Percentiles rank a stretch among this genome's conserved stretches.
Evolutionary conservation across 2,329 filamentous ascomycete species (phyloP).

Genomic region (Phyllachora maydis): DNA sequence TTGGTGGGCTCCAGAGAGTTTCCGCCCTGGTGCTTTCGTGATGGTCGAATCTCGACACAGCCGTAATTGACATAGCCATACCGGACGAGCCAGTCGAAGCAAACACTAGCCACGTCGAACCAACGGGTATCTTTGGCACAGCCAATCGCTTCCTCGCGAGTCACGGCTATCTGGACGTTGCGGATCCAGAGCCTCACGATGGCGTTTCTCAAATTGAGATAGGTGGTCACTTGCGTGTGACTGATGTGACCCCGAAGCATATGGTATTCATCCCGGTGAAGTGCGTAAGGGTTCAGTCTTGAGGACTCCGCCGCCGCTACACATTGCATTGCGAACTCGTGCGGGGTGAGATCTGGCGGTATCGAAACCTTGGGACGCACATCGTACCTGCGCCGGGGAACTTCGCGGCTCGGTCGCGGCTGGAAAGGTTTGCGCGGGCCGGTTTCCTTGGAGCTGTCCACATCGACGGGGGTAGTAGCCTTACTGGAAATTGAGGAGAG

Average conservation of each 20-base stretch:
- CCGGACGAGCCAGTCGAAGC: conserved; percentile 80
- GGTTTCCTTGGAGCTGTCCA: conserved; percentile 15
- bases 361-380: conserved; percentile 67
- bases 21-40: conserved; percentile 19
- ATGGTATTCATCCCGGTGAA: conserved; percentile 69
- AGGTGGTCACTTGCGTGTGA: conserved; percentile 77
- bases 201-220: conserved; percentile 88
- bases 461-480: conserved; percentile 37
- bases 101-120: conserved; percentile 74
- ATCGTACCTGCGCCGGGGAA: conserved; percentile 23
- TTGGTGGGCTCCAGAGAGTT: conserved; percentile 12
- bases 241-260: conserved; percentile 67
- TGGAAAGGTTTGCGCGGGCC: conserved; percentile 4
- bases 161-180: conserved; percentile 67
- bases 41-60: conserved; percentile 51
- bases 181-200: conserved; percentile 79
- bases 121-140: conserved; percentile 75
- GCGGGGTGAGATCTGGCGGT: conserved; percentile 47
- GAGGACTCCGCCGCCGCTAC: conserved; percentile 78
- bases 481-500: conserved; percentile 36
- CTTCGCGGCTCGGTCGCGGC: too few species aligned
- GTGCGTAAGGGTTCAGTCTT: conserved; percentile 68
- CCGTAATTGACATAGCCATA: conserved; percentile 95
- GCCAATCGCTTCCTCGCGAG: conserved; percentile 68
- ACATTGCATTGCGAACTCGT: conserved; percentile 79